Evolutionary conservation across 2,329 filamentous ascomycete genomes (phyloP).

Genomic region (Parastagonospora avenae): DNA sequence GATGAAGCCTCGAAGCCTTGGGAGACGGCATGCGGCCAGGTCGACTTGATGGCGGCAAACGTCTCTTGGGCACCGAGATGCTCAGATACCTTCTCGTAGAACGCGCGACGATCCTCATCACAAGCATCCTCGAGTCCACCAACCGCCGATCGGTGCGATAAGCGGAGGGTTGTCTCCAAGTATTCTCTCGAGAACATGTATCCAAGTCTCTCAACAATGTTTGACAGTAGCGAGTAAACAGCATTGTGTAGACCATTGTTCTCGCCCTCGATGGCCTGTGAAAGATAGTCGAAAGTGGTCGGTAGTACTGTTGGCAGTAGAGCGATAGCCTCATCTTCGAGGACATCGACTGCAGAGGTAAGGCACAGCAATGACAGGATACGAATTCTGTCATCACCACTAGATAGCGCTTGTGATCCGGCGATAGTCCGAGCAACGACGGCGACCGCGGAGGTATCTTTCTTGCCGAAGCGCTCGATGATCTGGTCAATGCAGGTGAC

Average conservation of each 20-base stretch:
- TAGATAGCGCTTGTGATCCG: constrained; percentile 75
- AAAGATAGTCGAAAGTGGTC: constrained; percentile 72
- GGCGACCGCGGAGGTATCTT: constrained; percentile 77
- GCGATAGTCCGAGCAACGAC: constrained; percentile 78
- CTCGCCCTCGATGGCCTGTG: constrained; percentile 63
- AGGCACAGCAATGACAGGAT: constrained; percentile 88
- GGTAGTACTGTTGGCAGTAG: constrained; percentile 78
- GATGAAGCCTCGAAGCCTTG: constrained; percentile 64
- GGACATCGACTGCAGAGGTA: constrained; percentile 84
- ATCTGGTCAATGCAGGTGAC: constrained; percentile 92
- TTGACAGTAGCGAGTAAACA: constrained; percentile 76
- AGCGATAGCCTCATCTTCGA: constrained; percentile 84
- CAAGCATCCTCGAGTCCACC: constrained; percentile 65
- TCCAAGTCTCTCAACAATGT: constrained; percentile 80
- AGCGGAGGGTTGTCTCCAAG: constrained; percentile 71
- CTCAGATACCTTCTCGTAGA: constrained; percentile 75
- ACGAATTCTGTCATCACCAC: constrained; percentile 72
- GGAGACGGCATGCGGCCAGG: constrained; percentile 69
- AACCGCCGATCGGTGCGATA: constrained; percentile 74
- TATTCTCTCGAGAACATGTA: constrained; percentile 84
- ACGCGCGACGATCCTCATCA: constrained; percentile 68
- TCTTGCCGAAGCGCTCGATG: constrained; percentile 92
- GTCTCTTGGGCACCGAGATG: constrained; percentile 78
- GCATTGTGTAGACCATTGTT: constrained; percentile 76
- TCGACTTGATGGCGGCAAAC: constrained; percentile 72